Conservation (phyloP, 2,329 filamentous ascomycete species). For the Cercospora sesami region DNA sequence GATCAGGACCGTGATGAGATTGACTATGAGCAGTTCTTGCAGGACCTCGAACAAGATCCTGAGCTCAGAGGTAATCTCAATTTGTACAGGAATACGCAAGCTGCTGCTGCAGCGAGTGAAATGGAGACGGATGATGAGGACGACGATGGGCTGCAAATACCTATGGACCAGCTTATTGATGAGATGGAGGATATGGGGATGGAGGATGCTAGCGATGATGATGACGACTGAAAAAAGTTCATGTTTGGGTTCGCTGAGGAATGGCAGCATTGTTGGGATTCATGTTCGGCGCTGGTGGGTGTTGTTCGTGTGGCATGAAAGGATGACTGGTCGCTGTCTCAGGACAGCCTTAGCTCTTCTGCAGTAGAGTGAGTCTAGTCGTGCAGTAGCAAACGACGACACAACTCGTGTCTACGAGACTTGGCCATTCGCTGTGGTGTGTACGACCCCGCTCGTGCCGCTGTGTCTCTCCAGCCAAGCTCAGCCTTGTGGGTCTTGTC, state of each 20-base stretch:
- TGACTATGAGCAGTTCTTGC: conserved; percentile 96
- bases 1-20: conserved; percentile 86
- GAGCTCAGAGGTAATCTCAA: conserved; percentile 82
- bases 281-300: background rate
- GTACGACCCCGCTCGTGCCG: background rate
- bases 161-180: conserved; percentile 68
- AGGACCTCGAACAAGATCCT: conserved; percentile 92
- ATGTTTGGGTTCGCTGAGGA: background rate
- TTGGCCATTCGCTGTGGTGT: background rate
- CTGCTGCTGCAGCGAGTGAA: conserved; percentile 62
- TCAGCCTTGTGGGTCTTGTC: conserved; percentile 4
- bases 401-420: background rate
- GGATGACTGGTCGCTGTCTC: background rate
- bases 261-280: background rate
- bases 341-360: background rate
- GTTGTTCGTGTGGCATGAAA: background rate
- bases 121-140: conserved; percentile 57
- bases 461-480: conserved; percentile 4
- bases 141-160: conserved; percentile 54
- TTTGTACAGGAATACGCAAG: conserved; percentile 71
- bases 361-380: background rate
- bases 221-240: conserved; percentile 11
- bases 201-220: conserved; percentile 49
- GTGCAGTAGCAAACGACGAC: background rate
- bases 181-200: conserved; percentile 89